phyloP scores from a whole-genome alignment of 2,329 filamentous ascomycete genomes.

The Botrytis aclada region DNA sequence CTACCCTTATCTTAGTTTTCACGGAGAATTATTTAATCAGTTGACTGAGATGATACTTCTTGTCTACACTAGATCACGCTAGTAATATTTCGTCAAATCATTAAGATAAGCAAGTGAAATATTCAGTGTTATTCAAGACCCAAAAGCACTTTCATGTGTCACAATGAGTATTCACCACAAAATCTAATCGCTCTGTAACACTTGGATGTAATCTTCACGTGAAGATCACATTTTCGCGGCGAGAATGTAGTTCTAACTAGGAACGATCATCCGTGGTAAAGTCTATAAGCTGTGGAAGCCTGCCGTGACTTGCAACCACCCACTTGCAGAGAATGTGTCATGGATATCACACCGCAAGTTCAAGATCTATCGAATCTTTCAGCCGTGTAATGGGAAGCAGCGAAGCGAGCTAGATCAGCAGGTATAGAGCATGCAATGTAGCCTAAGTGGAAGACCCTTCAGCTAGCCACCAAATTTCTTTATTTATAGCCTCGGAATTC shows the following conservation, averaged over 20 bases:
- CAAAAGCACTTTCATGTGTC: background rate
- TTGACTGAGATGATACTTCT: background rate
- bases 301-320: background rate
- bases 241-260: background rate
- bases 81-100: background rate
- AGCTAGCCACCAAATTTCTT: background rate
- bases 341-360: background rate
- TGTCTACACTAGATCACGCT: background rate
- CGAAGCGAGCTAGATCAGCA: background rate
- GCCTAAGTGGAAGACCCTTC: background rate
- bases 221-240: background rate
- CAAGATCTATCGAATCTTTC: background rate
- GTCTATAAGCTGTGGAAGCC: background rate
- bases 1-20: background rate
- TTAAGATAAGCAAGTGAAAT: background rate
- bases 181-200: background rate
- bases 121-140: background rate
- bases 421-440: background rate
- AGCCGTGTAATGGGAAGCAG: background rate
- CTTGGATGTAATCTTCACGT: background rate
- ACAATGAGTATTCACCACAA: background rate
- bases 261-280: background rate
- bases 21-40: background rate
- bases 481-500: background rate
- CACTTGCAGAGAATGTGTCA: background rate